Percentiles rank a stretch among this genome's conserved stretches.
These are phyloP conservation scores for Daldinia vernicosa DNA, from an alignment of 495 filamentous ascomycete species.

Conservation along the genomic window DNA sequence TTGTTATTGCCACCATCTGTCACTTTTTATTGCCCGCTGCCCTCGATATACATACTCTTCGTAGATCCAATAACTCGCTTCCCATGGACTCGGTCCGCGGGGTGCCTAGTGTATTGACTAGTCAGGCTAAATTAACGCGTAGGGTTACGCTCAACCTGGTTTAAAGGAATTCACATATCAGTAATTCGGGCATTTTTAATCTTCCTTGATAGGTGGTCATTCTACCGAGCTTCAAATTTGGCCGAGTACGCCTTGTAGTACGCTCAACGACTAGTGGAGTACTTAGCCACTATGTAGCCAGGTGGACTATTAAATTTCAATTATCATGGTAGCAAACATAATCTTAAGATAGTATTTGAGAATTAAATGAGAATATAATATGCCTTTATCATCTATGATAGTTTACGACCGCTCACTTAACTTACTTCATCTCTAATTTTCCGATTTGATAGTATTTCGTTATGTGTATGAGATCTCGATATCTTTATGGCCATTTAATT, in stretches of 20 bases:
- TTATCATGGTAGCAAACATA: not conserved
- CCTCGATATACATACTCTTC: not conserved
- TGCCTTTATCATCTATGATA: too few relatives aligned
- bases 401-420: not conserved
- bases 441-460: not conserved
- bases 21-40: not conserved
- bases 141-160: not conserved
- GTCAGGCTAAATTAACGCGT: conserved; percentile 1
- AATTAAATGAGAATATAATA: too few relatives aligned
- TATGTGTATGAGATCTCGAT: conserved; percentile 2
- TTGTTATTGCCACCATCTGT: conserved; percentile 17
- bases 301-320: not conserved
- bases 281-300: not conserved
- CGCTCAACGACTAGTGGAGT: not conserved
- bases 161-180: conserved; percentile 12
- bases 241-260: conserved; percentile 11
- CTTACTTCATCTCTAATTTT: not conserved
- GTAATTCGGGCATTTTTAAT: conserved; percentile 35
- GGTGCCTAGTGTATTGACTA: conserved; percentile 10
- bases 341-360: not conserved
- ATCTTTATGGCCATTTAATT: not conserved
- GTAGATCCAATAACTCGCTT: conserved; percentile 15
- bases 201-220: conserved; percentile 18
- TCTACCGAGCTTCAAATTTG: conserved; percentile 17
- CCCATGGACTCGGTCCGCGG: conserved; percentile 33